Base-by-base conservation (phyloP, 805 yeast genomes). In the Hanseniaspora jakobsenii region DNA sequence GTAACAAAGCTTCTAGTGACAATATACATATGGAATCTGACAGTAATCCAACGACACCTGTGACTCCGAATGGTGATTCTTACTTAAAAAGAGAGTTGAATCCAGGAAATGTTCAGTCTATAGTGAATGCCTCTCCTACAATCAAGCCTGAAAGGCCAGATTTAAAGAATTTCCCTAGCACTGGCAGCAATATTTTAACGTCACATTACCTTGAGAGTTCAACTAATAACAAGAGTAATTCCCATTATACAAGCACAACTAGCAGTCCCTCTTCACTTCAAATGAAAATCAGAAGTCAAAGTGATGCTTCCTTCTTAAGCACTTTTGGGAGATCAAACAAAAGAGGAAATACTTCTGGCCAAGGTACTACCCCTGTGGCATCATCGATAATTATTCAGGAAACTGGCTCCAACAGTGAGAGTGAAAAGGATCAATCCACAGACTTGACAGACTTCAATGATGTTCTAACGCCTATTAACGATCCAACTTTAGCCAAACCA, bases 281-380 rank as follows among this genome's bases (percentile, higher is more conserved):
- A 34, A 18, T 14, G 16, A 7, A 42, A n/a, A 14, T 34, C n/a
- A 7, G 46, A 18, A 32, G 38, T 5, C 30, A 34, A 13, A 42
- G 46, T 23, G 46, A 42, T 42, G 46, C 46, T 3, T 42, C 46
- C 2, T 42, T 42, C 12, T 23, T 35, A 23, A 42, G 46, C n/a
- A 14, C 29, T 4, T 35, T n/a, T 17, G 46, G 27, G 29, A 35
- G 35, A 29, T n/a, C n/a, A n/a, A 34, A 42, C 6, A 42, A 35
- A 23, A 27, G 36, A 22, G 13, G 32, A 9, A 21, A 38, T 14
- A 38, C 34, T 5, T 19, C 21, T 26, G 40, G 40, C 6, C 35
- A 13, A 13, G 39, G 35, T 7, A 37, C 23, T 8, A 34, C 38
- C 2, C 14, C 34, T 8, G 23, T 34, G 13, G 37, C 17, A 16